A percentile compares a stretch with the other conserved stretches of the same genome.
Conservation (phyloP, 768 basidiomycete species). For the Lactifluus piperatus region DNA sequence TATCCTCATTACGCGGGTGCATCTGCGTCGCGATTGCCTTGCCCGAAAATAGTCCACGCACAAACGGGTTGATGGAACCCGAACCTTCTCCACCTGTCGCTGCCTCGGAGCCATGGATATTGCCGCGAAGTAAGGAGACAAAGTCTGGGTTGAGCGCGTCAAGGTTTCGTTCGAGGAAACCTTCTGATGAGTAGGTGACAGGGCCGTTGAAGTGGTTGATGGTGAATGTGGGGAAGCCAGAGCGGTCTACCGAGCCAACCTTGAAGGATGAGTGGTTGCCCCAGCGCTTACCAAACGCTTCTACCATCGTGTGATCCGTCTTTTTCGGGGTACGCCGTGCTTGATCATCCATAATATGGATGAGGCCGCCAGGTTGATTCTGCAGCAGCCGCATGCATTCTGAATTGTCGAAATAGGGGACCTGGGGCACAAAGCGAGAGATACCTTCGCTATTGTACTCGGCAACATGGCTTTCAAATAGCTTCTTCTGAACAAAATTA, state of each 20-base stretch:
- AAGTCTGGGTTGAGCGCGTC: constrained; percentile 92
- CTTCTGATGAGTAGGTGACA: constrained; percentile 86
- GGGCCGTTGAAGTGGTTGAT: constrained; percentile 88
- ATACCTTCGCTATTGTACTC: constrained; percentile 85
- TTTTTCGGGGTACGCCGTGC: constrained; percentile 79
- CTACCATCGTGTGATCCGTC: constrained; percentile 90
- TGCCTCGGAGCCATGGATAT: constrained; percentile 25
- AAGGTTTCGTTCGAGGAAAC: constrained; percentile 81
- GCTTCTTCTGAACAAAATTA: constrained; percentile 64
- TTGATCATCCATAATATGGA: constrained; percentile 98
- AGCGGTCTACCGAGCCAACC: constrained; percentile 61
- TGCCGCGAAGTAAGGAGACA: constrained; percentile 77
- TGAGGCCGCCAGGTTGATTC: constrained; percentile 80
- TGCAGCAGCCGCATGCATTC: constrained; percentile 85
- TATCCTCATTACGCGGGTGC: constrained; percentile 89
- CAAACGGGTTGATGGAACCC: constrained; percentile 85
- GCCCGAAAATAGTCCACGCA: constrained; percentile 80
- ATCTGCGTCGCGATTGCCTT: constrained; percentile 89
- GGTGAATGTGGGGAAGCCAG: constrained; percentile 80
- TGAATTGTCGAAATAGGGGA: constrained; percentile 83
- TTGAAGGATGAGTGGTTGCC: constrained; percentile 92
- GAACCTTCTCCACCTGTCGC: constrained; percentile 49
- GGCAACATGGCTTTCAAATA: constrained; percentile 74
- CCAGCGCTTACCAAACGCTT: constrained; percentile 92
- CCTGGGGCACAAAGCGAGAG: constrained; percentile 51